Conservation (phyloP, 2,329 filamentous ascomycete genomes). For the Chalara sp. region DNA sequence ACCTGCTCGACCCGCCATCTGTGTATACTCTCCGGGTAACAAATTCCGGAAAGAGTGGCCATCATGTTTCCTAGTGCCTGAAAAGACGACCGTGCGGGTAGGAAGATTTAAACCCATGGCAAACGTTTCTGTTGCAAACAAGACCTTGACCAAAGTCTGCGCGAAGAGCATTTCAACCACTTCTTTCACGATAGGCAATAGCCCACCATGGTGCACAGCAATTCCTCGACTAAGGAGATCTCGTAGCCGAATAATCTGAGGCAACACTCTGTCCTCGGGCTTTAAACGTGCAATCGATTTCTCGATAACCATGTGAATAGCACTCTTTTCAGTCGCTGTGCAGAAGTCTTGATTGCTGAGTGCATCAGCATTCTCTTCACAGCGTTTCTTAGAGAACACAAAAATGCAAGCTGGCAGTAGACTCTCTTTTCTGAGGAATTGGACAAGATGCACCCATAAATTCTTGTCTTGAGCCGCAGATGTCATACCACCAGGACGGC, state of each 20-base stretch:
- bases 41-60: constrained; percentile 87
- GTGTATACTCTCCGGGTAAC: constrained; percentile 91
- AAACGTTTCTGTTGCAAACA: constrained; percentile 97
- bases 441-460: constrained; percentile 92
- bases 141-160: constrained; percentile 87
- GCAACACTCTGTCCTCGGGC: constrained; percentile 81
- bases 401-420: constrained; percentile 93
- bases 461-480: constrained; percentile 93
- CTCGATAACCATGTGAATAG: constrained; percentile 95
- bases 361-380: constrained; percentile 94
- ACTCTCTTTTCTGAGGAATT: constrained; percentile 79
- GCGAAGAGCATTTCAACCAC: constrained; percentile 96
- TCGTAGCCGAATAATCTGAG: constrained; percentile 81
- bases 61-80: constrained; percentile 93
- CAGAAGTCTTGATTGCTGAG: constrained; percentile 93
- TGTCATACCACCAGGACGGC: constrained; percentile 77
- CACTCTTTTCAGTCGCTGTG: constrained; percentile 88
- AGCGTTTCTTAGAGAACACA: constrained; percentile 96
- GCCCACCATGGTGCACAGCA: constrained; percentile 90
- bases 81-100: constrained; percentile 94
- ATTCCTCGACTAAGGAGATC: constrained; percentile 84
- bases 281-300: constrained; percentile 89
- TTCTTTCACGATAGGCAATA: constrained; percentile 95
- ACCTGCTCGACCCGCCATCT: constrained; percentile 95
- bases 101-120: constrained; percentile 97